Evolutionary conservation across 2,329 filamentous ascomycete species (phyloP).

Genomic region (Talaromyces albobiverticillius): DNA sequence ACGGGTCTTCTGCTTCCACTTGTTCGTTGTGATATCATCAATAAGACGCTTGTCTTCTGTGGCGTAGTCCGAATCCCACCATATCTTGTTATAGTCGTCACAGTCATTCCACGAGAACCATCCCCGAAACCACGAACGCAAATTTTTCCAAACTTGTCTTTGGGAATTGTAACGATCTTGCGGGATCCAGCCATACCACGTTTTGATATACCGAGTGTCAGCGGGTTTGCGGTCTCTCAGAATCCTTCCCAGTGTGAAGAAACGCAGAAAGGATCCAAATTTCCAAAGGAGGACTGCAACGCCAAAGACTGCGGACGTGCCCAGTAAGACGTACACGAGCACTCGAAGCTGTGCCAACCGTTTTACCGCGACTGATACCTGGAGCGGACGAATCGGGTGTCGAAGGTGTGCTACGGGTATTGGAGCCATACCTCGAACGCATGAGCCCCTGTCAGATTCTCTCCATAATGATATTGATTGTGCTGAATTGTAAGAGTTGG

Average conservation of each 20-base stretch:
- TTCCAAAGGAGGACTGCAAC: conserved; percentile 39
- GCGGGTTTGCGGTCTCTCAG: conserved; percentile 28
- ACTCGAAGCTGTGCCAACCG: conserved; percentile 28
- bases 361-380: conserved; percentile 13
- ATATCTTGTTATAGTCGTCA: conserved; percentile 38
- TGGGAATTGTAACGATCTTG: conserved; percentile 29
- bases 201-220: conserved; percentile 34
- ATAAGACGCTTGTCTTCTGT: not conserved
- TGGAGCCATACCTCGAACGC: conserved; percentile 10
- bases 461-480: conserved; percentile 13
- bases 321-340: conserved; percentile 33
- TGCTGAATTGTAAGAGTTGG: not conserved
- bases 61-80: conserved; percentile 36
- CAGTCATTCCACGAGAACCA: conserved; percentile 34
- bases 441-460: not conserved
- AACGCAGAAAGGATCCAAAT: conserved; percentile 33
- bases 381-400: not conserved
- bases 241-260: conserved; percentile 33
- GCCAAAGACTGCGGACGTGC: conserved; percentile 37
- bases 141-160: conserved; percentile 23
- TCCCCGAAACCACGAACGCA: conserved; percentile 20
- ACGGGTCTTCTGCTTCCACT: not conserved
- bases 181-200: conserved; percentile 43
- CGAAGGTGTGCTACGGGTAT: not conserved
- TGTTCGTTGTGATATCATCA: not conserved